Evolutionary conservation across 495 filamentous ascomycete genomes (phyloP), one percentile per base, ranked within the genome.

Genomic region (Tuber umbilicatum): DNA sequence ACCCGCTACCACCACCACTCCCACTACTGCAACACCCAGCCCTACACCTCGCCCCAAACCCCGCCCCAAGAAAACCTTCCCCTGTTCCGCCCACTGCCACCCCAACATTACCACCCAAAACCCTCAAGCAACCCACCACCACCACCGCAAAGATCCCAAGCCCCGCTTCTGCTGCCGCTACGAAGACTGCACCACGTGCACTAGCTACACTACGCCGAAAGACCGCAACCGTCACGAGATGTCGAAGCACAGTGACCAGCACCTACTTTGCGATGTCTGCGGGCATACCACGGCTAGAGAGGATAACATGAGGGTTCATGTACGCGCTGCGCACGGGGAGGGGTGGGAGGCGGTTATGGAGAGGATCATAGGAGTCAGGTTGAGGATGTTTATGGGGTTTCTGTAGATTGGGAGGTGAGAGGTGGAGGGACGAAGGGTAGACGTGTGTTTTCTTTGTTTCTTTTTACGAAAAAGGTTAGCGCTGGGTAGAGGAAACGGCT

Each of bases 291-390:
- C 80, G 0, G 76, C 80, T 0, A 38, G 80, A 0, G 75, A 79
- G 4, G 80, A 81, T 41, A 81, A 81, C 23, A 75, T 81, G 76
- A 73, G 47, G 1, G 79, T 76, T 68, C 80, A 81, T 40, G 74
- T 81, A 6, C 64, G 45, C 10, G 42, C 79, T 0, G 75, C 69
- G 35, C 80, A 81, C 17, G 14, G 12, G 43, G 71, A 60, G 43
- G 55, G 45, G 16, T 60, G n/a, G n/a, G 50, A 60, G 10, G n/a
- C 16, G 50, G n/a, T 14, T 31, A 60, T 60, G 50, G 10, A 60
- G n/a, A 60, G 50, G 50, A 60, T 60, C 31, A 10, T 31, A 10
- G 50, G n/a, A 10, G 50, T 31, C 2, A 27, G 12, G 50, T 1
- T 60, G 50, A 27, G 10, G 50, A 31, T 60, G 9, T 9, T 14